Evolutionary conservation across 306 rosid genomes (phyloP).

Genomic region (Cicer pinnatifidum): DNA sequence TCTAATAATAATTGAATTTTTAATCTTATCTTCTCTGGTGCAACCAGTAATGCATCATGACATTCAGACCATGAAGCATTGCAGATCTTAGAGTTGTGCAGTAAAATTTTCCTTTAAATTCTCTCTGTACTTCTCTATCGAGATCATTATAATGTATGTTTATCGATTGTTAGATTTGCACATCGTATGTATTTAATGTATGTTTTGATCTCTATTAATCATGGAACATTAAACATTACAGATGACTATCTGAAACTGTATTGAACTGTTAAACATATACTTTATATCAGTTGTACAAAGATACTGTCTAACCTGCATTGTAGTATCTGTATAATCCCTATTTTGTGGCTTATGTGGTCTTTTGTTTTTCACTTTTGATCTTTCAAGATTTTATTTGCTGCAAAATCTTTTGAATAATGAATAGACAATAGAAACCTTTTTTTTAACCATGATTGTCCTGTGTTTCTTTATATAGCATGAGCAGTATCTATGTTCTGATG

Average conservation of each 20-base stretch:
- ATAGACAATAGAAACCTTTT: not conserved
- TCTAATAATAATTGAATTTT: too few relatives aligned
- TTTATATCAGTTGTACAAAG: slow-evolving; percentile 16
- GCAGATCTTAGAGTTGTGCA: not conserved
- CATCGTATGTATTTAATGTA: not conserved
- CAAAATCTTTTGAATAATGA: slow-evolving; percentile 14
- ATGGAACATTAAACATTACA: not conserved
- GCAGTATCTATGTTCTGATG: slow-evolving; percentile 37
- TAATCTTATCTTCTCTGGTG: too few relatives aligned
- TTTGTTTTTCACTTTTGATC: not conserved
- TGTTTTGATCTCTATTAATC: slow-evolving; percentile 6
- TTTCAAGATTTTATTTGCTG: slow-evolving; percentile 18
- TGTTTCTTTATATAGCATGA: slow-evolving; percentile 35
- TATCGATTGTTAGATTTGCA: slow-evolving; percentile 3
- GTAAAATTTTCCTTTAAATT: not conserved
- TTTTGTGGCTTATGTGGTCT: slow-evolving; percentile 1
- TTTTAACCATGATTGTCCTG: not conserved
- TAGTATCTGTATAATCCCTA: not conserved
- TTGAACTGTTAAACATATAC: not conserved
- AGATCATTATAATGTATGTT: not conserved
- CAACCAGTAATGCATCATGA: too few relatives aligned
- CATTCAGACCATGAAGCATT: not conserved
- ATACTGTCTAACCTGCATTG: not conserved
- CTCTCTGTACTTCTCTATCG: not conserved
- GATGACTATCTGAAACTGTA: not conserved